A percentile compares a stretch with the other conserved stretches of the same genome.
Evolutionary conservation across 2,329 filamentous ascomycete genomes (phyloP).

Genomic region (Apiospora aurea): DNA sequence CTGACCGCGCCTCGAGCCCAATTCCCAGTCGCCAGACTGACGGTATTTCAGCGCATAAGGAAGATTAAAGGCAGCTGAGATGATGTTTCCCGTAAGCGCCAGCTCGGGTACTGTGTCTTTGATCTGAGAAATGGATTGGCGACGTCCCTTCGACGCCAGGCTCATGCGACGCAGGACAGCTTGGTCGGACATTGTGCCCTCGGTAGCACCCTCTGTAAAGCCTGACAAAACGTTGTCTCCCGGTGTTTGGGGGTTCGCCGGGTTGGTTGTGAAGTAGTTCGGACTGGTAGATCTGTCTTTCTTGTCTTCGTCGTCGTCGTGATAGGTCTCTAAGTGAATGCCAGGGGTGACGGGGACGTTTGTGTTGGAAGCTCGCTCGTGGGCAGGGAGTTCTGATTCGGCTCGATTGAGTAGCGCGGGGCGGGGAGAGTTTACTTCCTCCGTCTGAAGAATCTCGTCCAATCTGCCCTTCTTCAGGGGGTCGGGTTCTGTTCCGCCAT

Average conservation of each 20-base stretch:
- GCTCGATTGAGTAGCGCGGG: constrained; percentile 9
- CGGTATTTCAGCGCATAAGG: constrained; percentile 66
- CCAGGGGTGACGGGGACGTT: constrained; percentile 51
- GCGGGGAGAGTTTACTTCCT: background rate
- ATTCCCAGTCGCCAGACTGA: constrained; percentile 68
- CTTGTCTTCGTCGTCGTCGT: constrained; percentile 31
- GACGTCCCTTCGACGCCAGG: constrained; percentile 49
- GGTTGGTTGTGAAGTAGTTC: constrained; percentile 44
- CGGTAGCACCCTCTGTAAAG: constrained; percentile 26
- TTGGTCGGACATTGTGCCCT: constrained; percentile 46
- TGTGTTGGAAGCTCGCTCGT: constrained; percentile 43
- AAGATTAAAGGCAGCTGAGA: constrained; percentile 70
- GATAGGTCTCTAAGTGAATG: constrained; percentile 44
- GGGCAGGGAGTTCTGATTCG: constrained; percentile 39
- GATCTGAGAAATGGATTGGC: constrained; percentile 62
- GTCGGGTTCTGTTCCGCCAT: constrained; percentile 17
- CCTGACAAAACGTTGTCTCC: background rate
- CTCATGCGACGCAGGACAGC: constrained; percentile 54
- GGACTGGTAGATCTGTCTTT: constrained; percentile 29
- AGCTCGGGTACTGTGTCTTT: constrained; percentile 63
- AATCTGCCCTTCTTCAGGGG: constrained; percentile 20
- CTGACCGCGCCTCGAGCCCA: constrained; percentile 81
- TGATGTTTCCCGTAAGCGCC: constrained; percentile 68
- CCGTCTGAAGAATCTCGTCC: constrained; percentile 11
- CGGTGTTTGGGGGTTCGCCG: constrained; percentile 17